Evolutionary conservation across 495 filamentous ascomycete species (phyloP), one percentile per base, ranked within the genome.

Genomic region (Opeltia flavorubescens): DNA sequence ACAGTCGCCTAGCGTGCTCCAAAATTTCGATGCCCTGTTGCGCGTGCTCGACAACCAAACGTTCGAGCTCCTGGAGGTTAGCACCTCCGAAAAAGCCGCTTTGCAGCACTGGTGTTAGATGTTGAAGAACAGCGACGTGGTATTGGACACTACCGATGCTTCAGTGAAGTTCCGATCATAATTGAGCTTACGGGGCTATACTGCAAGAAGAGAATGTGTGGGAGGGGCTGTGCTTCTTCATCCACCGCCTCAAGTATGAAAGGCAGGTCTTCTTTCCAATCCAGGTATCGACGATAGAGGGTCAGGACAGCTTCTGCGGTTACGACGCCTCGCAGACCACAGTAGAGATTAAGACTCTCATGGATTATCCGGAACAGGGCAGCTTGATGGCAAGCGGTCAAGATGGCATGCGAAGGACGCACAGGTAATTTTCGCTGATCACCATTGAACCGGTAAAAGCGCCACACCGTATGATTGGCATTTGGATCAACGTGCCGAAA

Each of bases 181-280:
- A 26, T 13, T 11, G 0, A 1, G 2, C 12, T 31, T 27, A 35
- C 1, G n/a, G 6, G 28, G 24, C 41, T 60, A 20, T 55, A 66
- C 64, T 62, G 51, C 23, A 66, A 53, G 24, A 58, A 62, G 13
- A 65, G 54, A 30, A 66, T 53, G 44, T 66, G 62, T 23, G 65
- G 61, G 23, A 66, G 47, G 7, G 57, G 53, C 35, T 59, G 59
- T 39, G 54, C 55, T 27, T 50, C 53, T 5, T 36, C 47, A 20
- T 55, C 53, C 33, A 63, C 54, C 9, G 57, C 48, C 13, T 50
- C 44, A 35, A 67, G 48, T 2, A 41, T 34, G 7, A 36, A 35
- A 12, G 64, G 62, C 25, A 68, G 51, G 5, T 50, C 48, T 8
- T 55, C 44, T 20, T 54, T 51, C 65, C 65, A 68, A 23, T 42